These are phyloP conservation scores for Glycine latifolia DNA, from an alignment of 306 rosid species.

Conservation along the genomic window DNA sequence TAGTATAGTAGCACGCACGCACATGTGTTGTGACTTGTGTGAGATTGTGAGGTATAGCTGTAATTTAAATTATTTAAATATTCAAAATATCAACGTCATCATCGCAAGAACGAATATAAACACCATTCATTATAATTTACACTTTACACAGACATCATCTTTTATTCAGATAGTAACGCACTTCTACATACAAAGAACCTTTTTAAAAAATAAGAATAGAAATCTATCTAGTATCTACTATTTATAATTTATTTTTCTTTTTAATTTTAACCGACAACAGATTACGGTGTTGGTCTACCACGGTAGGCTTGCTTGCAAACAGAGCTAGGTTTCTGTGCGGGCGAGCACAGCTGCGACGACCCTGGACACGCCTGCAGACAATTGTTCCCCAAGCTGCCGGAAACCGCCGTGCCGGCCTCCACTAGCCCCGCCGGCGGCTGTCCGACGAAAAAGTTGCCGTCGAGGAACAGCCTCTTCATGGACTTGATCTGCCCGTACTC, in stretches of 20 bases:
- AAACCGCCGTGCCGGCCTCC: conserved; percentile 44
- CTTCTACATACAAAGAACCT: neutral
- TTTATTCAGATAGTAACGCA: conserved; percentile 1
- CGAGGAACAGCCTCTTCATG: conserved; percentile 70
- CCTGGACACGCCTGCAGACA: conserved; percentile 79
- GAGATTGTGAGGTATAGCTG: neutral
- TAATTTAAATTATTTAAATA: neutral
- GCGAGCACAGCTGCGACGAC: conserved; percentile 69
- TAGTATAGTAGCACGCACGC: neutral
- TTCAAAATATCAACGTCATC: neutral
- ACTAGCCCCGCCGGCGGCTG: conserved; percentile 78
- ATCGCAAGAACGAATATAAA: neutral
- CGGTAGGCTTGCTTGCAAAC: conserved; percentile 72
- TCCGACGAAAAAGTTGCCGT: conserved; percentile 78
- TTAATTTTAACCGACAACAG: conserved; percentile 45
- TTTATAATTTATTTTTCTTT: neutral
- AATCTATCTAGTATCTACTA: neutral
- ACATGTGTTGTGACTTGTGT: neutral
- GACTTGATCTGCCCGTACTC: conserved; percentile 63
- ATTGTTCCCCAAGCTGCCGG: conserved; percentile 92
- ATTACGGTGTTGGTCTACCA: conserved; percentile 60
- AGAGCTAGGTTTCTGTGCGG: conserved; percentile 78
- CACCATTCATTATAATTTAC: neutral
- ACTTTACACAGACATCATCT: neutral
- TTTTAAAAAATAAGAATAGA: neutral